Conservation (phyloP, 2,329 filamentous ascomycete species). For the Fusarium pininemorale region DNA sequence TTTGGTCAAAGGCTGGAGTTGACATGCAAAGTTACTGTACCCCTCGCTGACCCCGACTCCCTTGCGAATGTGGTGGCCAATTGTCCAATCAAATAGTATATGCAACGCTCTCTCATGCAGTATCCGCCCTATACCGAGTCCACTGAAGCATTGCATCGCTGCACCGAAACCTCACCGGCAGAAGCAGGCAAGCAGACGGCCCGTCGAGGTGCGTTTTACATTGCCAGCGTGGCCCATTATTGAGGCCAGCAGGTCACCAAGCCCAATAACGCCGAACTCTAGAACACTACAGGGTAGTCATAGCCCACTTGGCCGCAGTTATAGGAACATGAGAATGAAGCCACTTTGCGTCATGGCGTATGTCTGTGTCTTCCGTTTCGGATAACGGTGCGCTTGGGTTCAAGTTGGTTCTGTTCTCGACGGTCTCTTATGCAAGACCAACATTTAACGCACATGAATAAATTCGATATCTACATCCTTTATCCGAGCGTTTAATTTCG, state of each 20-base stretch:
- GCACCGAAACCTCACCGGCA: slow-evolving; percentile 1
- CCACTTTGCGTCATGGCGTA: slow-evolving; percentile 37
- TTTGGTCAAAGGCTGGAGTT: slow-evolving; percentile 17
- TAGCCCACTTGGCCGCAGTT: slow-evolving; percentile 34
- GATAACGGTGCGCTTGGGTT: slow-evolving; percentile 34
- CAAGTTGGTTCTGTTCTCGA: slow-evolving; percentile 16
- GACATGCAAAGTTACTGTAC: slow-evolving; percentile 2
- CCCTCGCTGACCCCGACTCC: slow-evolving; percentile 25
- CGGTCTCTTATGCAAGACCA: slow-evolving; percentile 20
- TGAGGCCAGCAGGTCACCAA: slow-evolving; percentile 34
- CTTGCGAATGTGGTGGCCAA: slow-evolving; percentile 18
- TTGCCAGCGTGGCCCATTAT: slow-evolving; percentile 39
- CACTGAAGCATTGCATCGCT: slow-evolving; percentile 35
- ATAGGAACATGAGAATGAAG: slow-evolving; percentile 28
- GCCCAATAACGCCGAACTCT: slow-evolving; percentile 9
- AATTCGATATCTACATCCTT: slow-evolving; percentile 10
- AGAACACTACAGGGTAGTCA: slow-evolving; percentile 37
- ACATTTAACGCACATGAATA: slow-evolving; percentile 15
- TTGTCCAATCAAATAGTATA: slow-evolving; percentile 34
- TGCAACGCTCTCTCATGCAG: not conserved
- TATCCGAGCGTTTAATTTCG: slow-evolving; percentile 15
- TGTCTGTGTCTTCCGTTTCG: slow-evolving; percentile 23
- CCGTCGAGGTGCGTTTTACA: slow-evolving; percentile 31
- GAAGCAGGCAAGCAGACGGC: slow-evolving; percentile 16
- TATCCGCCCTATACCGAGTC: slow-evolving; percentile 4